Conservation (phyloP, 306 rosid genomes). For the Chamaecrista fasciculata region DNA sequence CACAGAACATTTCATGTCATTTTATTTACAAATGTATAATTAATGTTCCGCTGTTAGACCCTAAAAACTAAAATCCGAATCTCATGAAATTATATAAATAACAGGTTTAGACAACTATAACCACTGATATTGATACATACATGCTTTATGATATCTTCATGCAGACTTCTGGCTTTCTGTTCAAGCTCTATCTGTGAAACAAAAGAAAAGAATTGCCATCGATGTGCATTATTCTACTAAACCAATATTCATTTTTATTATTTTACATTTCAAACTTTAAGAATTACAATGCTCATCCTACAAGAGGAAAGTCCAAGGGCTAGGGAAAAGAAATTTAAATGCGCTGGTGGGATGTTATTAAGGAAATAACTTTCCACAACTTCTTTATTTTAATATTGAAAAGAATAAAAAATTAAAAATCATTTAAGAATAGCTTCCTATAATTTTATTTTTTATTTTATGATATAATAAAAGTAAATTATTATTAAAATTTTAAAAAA, state of each 20-base stretch:
- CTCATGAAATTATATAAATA: conserved; percentile 9
- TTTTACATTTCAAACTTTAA: neutral
- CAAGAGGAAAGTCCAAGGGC: conserved; percentile 6
- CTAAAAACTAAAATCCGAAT: conserved; percentile 7
- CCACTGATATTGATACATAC: conserved; percentile 42
- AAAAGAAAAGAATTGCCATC: conserved; percentile 17
- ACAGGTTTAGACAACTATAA: conserved; percentile 17
- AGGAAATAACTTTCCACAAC: too few relatives aligned
- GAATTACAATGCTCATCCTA: conserved; percentile 24
- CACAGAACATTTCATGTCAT: neutral
- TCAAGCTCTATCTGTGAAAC: conserved; percentile 66
- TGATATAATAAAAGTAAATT: too few relatives aligned
- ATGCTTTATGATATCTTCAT: conserved; percentile 65
- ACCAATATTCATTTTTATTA: conserved; percentile 5
- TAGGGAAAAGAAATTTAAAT: neutral
- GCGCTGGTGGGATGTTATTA: neutral
- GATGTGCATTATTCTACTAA: conserved; percentile 20
- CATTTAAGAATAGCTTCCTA: too few relatives aligned
- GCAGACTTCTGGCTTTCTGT: conserved; percentile 70
- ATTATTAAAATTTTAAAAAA: too few relatives aligned
- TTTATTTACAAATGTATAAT: conserved; percentile 13
- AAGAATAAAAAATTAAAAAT: too few relatives aligned
- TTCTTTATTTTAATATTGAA: too few relatives aligned
- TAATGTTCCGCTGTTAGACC: conserved; percentile 10
- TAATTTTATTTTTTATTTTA: too few relatives aligned